Percentiles rank a stretch among this genome's conserved stretches.
phyloP scores from a whole-genome alignment of 768 basidiomycete species.

The Lactarius quietus region DNA sequence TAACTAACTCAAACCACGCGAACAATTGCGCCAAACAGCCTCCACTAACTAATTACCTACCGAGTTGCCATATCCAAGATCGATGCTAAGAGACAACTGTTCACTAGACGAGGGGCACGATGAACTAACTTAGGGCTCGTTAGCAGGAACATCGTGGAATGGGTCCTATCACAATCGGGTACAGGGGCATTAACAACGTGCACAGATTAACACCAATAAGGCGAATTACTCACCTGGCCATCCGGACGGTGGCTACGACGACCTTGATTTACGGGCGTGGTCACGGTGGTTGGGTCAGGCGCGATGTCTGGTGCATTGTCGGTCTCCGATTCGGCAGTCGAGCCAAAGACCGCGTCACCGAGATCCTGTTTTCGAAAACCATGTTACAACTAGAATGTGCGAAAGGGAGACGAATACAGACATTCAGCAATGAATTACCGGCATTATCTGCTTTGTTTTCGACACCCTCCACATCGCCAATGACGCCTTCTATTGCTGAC shows the following conservation, averaged over 20 bases:
- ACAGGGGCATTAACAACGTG: not conserved
- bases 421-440: not conserved
- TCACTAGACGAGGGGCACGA: not conserved
- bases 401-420: not conserved
- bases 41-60: not conserved
- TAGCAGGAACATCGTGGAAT: not conserved
- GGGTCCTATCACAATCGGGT: conserved; percentile 9
- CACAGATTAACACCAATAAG: not conserved
- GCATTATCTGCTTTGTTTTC: not conserved
- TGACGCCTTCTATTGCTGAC: not conserved
- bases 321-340: conserved; percentile 1
- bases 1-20: not conserved
- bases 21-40: not conserved
- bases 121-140: not conserved
- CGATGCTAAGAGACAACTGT: not conserved
- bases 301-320: not conserved
- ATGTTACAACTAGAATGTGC: not conserved
- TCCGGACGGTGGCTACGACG: conserved; percentile 7
- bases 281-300: conserved; percentile 1
- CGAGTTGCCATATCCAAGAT: too few species aligned
- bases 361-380: not conserved
- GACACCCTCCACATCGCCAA: too few species aligned
- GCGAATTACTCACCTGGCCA: conserved; percentile 4
- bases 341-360: conserved; percentile 6
- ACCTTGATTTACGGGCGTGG: not conserved